Conservation (phyloP, 2,329 filamentous ascomycete species). For the Coleophoma eucalyptorum region DNA sequence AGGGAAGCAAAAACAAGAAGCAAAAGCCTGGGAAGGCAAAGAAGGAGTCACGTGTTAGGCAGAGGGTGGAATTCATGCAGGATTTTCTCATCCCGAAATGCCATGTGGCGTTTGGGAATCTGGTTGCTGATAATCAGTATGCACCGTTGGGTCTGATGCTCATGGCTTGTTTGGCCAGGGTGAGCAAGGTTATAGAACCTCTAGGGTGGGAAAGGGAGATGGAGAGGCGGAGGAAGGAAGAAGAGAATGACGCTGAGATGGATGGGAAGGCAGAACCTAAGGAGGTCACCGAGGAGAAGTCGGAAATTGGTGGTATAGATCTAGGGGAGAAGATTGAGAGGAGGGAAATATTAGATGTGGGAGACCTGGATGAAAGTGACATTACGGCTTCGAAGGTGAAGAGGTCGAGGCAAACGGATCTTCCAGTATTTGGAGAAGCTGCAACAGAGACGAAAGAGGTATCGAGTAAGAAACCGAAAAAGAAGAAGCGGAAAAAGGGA, state of each 20-base stretch:
- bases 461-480: conserved; percentile 39
- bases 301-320: conserved; percentile 22
- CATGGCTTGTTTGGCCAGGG: conserved; percentile 58
- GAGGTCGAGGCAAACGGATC: conserved; percentile 21
- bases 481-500: conserved; percentile 54
- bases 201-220: conserved; percentile 15
- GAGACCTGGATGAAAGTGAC: background rate
- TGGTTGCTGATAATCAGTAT: conserved; percentile 70
- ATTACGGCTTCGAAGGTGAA: conserved; percentile 4
- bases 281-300: conserved; percentile 3
- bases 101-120: conserved; percentile 56
- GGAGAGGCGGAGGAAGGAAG: background rate
- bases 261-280: conserved; percentile 4
- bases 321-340: conserved; percentile 1
- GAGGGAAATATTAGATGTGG: background rate
- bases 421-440: conserved; percentile 4
- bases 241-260: background rate
- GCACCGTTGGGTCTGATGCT: conserved; percentile 68
- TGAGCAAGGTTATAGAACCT: conserved; percentile 40
- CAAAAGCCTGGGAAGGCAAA: conserved; percentile 3
- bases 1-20: conserved; percentile 12
- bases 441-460: conserved; percentile 16
- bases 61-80: conserved; percentile 31
- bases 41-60: conserved; percentile 23
- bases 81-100: conserved; percentile 33